These are phyloP conservation scores for Neltuma alba DNA, from an alignment of 306 rosid species.

Conservation along the genomic window DNA sequence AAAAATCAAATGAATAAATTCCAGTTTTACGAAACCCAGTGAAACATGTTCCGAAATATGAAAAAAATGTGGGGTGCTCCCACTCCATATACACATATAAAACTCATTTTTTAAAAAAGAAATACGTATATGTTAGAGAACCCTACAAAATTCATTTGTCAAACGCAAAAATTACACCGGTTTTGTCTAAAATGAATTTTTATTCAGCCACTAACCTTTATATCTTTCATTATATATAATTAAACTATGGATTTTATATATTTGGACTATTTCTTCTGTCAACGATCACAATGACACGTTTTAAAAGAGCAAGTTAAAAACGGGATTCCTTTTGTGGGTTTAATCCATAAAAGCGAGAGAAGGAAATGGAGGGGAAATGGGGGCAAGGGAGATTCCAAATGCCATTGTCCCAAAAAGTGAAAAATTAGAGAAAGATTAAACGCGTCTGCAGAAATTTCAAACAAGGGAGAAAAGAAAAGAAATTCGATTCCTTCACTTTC, in stretches of 20 bases:
- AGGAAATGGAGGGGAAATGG: not conserved
- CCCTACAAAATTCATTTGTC: no score
- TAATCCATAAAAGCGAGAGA: not conserved
- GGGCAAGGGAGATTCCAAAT: not conserved
- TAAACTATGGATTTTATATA: not conserved
- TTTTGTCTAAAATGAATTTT: not conserved
- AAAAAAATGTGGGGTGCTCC: not conserved
- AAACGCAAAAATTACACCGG: no score
- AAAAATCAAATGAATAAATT: no score
- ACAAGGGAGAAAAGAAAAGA: not conserved
- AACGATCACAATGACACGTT: not conserved
- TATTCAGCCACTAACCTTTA: not conserved
- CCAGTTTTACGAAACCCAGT: no score
- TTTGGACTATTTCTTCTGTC: not conserved
- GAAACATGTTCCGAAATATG: no score
- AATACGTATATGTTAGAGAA: no score
- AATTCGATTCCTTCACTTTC: conserved; percentile 12
- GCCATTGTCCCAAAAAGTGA: not conserved
- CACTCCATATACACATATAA: not conserved
- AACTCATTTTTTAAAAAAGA: no score
- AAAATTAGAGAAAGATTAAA: not conserved
- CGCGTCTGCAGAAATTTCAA: not conserved
- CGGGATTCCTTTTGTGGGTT: not conserved
- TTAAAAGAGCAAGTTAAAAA: not conserved
- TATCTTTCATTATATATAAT: no score